phyloP scores from a whole-genome alignment of 1,139 yeast genomes.

The Debaryomycetaceae sp. region DNA sequence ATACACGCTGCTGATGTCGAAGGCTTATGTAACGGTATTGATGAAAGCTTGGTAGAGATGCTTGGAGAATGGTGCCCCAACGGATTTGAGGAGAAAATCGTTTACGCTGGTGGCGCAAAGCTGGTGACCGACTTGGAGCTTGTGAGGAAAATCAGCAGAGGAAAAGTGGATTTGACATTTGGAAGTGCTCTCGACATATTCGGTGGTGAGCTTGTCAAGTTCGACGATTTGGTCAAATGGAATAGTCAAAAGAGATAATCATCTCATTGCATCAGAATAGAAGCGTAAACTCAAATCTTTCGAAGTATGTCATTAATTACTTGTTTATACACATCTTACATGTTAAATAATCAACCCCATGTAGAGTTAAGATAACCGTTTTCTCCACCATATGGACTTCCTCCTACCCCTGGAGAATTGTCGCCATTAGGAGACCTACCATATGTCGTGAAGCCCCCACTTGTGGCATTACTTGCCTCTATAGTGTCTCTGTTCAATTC shows the following conservation, averaged over 20 bases:
- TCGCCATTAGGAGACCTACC: conserved; percentile 45
- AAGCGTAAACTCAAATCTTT: too few relatives aligned
- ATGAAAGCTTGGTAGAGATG: conserved; percentile 64
- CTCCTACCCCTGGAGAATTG: conserved; percentile 37
- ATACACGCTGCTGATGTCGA: conserved; percentile 99
- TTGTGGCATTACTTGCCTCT: conserved; percentile 42
- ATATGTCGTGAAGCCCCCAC: conserved; percentile 49
- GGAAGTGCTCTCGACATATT: conserved; percentile 94
- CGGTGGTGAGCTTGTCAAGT: conserved; percentile 80
- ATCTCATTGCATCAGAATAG: too few relatives aligned
- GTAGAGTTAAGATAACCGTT: conserved; percentile 44
- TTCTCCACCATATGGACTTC: conserved; percentile 42
- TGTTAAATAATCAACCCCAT: conserved; percentile 13
- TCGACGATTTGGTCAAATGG: conserved; percentile 74
- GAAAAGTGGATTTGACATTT: conserved; percentile 84
- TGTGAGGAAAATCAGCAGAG: conserved; percentile 66
- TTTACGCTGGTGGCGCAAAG: conserved; percentile 97
- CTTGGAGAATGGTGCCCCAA: conserved; percentile 75
- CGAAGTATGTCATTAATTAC: not conserved
- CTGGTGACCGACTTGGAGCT: conserved; percentile 61
- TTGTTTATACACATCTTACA: not conserved
- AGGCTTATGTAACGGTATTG: conserved; percentile 92
- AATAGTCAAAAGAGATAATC: conserved; percentile 26
- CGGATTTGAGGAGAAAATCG: conserved; percentile 62
- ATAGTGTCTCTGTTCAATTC: conserved; percentile 66